Conservation (phyloP, 225 moss, liverwort and hornwort species). For the Asterella californica region DNA sequence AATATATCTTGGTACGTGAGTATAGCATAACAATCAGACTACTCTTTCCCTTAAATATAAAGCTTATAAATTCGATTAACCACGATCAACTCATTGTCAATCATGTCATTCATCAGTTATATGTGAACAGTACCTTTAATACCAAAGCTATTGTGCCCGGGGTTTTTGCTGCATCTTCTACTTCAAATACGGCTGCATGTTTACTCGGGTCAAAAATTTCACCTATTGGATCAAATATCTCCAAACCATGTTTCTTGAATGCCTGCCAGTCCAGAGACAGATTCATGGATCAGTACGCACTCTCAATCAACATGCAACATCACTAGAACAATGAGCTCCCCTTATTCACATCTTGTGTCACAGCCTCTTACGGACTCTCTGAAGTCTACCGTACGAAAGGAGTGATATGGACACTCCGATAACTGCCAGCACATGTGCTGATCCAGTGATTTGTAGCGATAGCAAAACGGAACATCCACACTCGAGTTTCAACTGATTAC, state of each 20-base stretch:
- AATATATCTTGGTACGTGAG: no score
- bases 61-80: neutral
- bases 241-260: slow-evolving; percentile 73
- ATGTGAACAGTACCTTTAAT: slow-evolving; percentile 56
- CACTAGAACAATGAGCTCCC: neutral
- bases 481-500: no score
- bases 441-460: no score
- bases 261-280: slow-evolving; percentile 41
- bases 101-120: neutral
- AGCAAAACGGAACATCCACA: no score
- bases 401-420: no score
- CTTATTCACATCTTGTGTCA: neutral
- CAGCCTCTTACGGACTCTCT: no score
- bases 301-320: neutral
- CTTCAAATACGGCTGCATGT: slow-evolving; percentile 85
- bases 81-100: neutral
- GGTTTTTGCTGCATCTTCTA: slow-evolving; percentile 59
- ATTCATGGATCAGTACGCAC: no score
- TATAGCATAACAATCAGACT: no score
- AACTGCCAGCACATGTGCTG: no score
- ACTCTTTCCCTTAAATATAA: neutral
- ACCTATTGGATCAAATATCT: slow-evolving; percentile 69
- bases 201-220: slow-evolving; percentile 73
- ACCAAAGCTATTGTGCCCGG: slow-evolving; percentile 67
- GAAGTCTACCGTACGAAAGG: no score